Base-by-base conservation (phyloP, 2,329 filamentous ascomycete species). In the Aspergillus felis region DNA sequence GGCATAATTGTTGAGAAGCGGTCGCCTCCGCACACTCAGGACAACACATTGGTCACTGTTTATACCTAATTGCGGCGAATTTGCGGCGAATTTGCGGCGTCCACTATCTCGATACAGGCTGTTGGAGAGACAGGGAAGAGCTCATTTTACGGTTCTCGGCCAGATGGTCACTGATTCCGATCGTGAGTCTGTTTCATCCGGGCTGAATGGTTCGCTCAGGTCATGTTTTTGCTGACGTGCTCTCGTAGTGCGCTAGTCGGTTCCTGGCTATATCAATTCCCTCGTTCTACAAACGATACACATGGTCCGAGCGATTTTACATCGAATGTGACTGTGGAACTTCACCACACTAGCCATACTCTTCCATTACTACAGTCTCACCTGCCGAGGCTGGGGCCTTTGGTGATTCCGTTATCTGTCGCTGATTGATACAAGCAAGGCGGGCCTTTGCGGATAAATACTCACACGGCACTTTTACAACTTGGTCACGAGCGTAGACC, bases 391-490 rank as follows among this genome's bases (percentile, higher is more conserved):
- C 44, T 47, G 24, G 24, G 44, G 14, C 12, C 12, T 14, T 27
- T 25, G 22, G 44, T 27, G 8, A 25, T 12, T 27, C 6, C 14
- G 14, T 47, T 47, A 24, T 47, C 24, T 27, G 14, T 24, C 9
- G 17, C 27, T 22, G 35, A 25, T 59, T 50, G 54, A 50, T 57
- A 53, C 50, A 46, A 52, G 57, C 60, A 62, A 64, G 61, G 64
- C 64, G 44, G 64, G 64, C 59, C 63, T 61, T 65, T 22, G 58
- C 51, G 53, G 51, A 54, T 58, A 56, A 44, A 46, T 29, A 27
- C 12, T 47, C 12, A 14, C 10, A 14, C 12, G 14, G 17, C 24
- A 47, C 2, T 27, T 24, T 47, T 27, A 17, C 22, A 27, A 2
- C 22, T 38, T 38, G n/a, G 22, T 14, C 44, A 27, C 20, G 24